phyloP scores from a whole-genome alignment of 208 protist species.

The Angomonas desouzai region DNA sequence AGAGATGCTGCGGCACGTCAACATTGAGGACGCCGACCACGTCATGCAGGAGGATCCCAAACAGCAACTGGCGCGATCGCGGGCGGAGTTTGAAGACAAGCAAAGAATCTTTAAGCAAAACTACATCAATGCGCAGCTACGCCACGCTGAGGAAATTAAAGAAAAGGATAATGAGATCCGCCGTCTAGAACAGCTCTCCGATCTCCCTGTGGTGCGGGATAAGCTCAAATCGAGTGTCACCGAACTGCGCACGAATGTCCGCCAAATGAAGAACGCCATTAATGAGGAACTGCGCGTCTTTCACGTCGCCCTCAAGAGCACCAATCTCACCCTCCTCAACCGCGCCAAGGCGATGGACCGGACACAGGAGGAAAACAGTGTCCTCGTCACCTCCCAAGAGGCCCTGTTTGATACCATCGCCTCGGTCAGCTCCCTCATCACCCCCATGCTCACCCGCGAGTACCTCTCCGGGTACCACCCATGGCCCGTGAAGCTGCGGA shows the following conservation, averaged over 20 bases:
- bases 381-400: slow-evolving; percentile 42
- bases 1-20: slow-evolving; percentile 21
- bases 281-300: slow-evolving; percentile 50
- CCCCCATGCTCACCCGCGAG: slow-evolving; percentile 78
- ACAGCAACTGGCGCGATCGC: slow-evolving; percentile 29
- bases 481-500: slow-evolving; percentile 82
- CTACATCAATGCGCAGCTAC: slow-evolving; percentile 35
- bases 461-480: slow-evolving; percentile 85
- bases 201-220: slow-evolving; percentile 36
- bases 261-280: slow-evolving; percentile 29
- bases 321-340: slow-evolving; percentile 43
- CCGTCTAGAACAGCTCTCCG: slow-evolving; percentile 51
- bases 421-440: slow-evolving; percentile 50
- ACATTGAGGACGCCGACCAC: slow-evolving; percentile 8
- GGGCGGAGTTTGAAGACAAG: slow-evolving; percentile 43
- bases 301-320: slow-evolving; percentile 36
- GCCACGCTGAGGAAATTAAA: slow-evolving; percentile 38
- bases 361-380: slow-evolving; percentile 55
- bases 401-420: slow-evolving; percentile 59
- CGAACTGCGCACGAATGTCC: slow-evolving; percentile 43
- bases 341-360: slow-evolving; percentile 49
- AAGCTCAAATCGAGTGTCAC: slow-evolving; percentile 29
- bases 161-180: slow-evolving; percentile 64
- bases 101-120: slow-evolving; percentile 55
- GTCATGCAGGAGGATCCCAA: slow-evolving; percentile 31